Percentiles rank a stretch among this genome's conserved stretches.
Evolutionary conservation across 176 grass and related monocot species (phyloP).

Genomic region (Carex scoparia): DNA sequence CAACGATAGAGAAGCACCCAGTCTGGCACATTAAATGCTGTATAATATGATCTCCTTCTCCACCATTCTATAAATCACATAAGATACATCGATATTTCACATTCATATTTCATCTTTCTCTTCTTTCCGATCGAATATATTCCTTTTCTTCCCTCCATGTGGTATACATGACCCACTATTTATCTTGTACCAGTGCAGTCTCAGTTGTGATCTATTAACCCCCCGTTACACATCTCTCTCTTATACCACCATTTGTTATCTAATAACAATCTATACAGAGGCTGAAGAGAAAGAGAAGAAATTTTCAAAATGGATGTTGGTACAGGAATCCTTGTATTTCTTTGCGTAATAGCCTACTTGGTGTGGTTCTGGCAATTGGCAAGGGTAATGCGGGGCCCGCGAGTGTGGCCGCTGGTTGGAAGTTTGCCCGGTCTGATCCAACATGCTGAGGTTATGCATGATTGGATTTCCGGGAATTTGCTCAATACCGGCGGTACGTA

Average conservation of each 20-base stretch:
- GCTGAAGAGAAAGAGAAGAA: neutral
- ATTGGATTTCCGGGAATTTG: slow-evolving; percentile 88
- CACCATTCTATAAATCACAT: slow-evolving; percentile 39
- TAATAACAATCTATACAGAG: neutral
- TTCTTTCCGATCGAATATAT: neutral
- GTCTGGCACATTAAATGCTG: slow-evolving; percentile 38
- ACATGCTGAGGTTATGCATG: slow-evolving; percentile 83
- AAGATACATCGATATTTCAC: neutral
- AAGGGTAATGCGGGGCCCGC: slow-evolving; percentile 44
- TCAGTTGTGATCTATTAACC: neutral
- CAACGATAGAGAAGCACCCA: slow-evolving; percentile 1
- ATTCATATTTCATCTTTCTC: neutral
- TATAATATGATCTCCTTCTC: slow-evolving; percentile 35
- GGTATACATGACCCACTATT: slow-evolving; percentile 15
- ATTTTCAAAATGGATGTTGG: slow-evolving; percentile 35
- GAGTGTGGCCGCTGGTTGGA: slow-evolving; percentile 78
- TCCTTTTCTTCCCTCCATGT: slow-evolving; percentile 23
- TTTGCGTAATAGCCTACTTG: slow-evolving; percentile 42
- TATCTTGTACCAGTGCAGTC: slow-evolving; percentile 11
- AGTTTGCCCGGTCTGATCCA: slow-evolving; percentile 74
- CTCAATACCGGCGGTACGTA: slow-evolving; percentile 51
- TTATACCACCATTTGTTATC: neutral
- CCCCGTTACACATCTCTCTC: neutral
- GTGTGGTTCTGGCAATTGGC: slow-evolving; percentile 80
- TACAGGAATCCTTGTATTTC: slow-evolving; percentile 27